These are phyloP conservation scores for Arthrobotrys iridis DNA, from an alignment of 2,329 filamentous ascomycete genomes.

Conservation along the genomic window DNA sequence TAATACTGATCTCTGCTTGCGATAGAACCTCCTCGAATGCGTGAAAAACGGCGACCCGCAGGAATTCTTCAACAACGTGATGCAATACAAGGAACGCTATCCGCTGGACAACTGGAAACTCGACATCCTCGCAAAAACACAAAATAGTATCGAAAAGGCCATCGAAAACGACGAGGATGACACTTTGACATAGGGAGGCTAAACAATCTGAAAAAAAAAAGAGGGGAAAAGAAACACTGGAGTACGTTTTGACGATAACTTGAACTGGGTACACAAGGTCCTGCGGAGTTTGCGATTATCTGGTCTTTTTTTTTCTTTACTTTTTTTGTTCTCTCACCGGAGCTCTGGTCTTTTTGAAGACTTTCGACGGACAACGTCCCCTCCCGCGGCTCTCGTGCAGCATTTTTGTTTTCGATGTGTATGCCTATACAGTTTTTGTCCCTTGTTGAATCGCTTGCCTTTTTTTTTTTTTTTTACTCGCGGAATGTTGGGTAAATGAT, in stretches of 20 bases:
- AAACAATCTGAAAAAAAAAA: no score
- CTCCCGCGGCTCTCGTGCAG: neutral
- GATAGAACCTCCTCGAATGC: slow-evolving; percentile 74
- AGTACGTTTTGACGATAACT: neutral
- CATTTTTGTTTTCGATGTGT: slow-evolving; percentile 4
- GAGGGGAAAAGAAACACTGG: neutral
- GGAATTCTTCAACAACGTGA: slow-evolving; percentile 83
- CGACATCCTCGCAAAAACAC: slow-evolving; percentile 20
- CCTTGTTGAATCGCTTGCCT: no score
- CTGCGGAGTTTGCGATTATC: slow-evolving; percentile 20
- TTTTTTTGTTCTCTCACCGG: neutral
- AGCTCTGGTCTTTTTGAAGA: neutral
- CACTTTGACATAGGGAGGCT: slow-evolving; percentile 84
- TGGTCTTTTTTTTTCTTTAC: neutral
- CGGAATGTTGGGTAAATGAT: no score
- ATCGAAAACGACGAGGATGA: slow-evolving; percentile 78
- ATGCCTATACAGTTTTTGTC: neutral
- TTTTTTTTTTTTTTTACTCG: no score
- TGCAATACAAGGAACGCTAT: slow-evolving; percentile 89
- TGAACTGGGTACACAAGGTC: slow-evolving; percentile 13
- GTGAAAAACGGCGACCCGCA: slow-evolving; percentile 83
- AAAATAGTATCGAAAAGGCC: slow-evolving; percentile 65
- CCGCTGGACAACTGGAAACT: slow-evolving; percentile 94
- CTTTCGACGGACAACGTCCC: no score
- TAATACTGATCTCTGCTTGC: neutral